These are phyloP conservation scores for Diaporthe destruens DNA, from an alignment of 2,329 filamentous ascomycete species.

Conservation along the genomic window DNA sequence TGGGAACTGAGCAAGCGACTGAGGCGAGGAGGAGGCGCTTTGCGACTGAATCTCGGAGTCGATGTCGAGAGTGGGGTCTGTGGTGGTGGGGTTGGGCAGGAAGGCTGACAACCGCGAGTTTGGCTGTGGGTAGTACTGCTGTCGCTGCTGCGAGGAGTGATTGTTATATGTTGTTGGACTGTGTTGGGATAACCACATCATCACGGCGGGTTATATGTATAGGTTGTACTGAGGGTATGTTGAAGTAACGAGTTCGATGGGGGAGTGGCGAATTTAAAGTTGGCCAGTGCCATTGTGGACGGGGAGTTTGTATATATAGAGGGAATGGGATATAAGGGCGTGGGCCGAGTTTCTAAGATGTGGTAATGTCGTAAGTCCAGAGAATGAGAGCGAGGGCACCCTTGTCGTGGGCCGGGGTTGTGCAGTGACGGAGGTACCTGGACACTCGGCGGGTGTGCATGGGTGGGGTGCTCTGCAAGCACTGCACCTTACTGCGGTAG, in stretches of 20 bases:
- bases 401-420: conserved; percentile 16
- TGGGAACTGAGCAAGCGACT: conserved; percentile 46
- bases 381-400: background rate
- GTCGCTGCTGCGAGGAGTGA: conserved; percentile 43
- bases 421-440: background rate
- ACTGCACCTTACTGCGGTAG: background rate
- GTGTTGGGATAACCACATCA: conserved; percentile 39
- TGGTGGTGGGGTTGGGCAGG: background rate
- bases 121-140: conserved; percentile 39
- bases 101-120: conserved; percentile 14
- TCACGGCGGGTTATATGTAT: conserved; percentile 21
- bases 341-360: conserved; percentile 36
- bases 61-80: conserved; percentile 43
- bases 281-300: conserved; percentile 26
- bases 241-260: conserved; percentile 11
- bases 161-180: conserved; percentile 44
- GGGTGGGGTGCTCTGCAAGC: background rate
- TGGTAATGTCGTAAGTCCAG: conserved; percentile 37
- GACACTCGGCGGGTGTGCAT: background rate
- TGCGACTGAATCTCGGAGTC: conserved; percentile 44
- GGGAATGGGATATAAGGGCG: conserved; percentile 6
- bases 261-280: conserved; percentile 36
- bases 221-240: background rate
- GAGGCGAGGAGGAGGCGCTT: conserved; percentile 50
- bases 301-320: conserved; percentile 40